Evolutionary conservation across 108 stramenopile genomes (phyloP).

Genomic region (Skeletonema tropicum): DNA sequence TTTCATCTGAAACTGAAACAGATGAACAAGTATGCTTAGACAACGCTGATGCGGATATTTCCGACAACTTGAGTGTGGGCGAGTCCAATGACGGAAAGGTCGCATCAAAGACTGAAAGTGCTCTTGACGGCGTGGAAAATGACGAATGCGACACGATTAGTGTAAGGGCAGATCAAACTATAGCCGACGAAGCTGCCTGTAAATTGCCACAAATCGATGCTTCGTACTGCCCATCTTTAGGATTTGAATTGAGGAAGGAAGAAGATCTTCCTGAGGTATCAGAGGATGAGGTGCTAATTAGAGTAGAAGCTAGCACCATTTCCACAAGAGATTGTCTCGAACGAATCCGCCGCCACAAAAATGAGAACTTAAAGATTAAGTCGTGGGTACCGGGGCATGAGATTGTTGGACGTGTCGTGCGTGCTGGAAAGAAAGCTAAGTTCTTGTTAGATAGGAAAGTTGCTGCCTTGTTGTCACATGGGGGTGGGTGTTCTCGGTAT

Average conservation of each 20-base stretch:
- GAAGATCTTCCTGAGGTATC: not conserved
- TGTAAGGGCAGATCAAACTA: not conserved
- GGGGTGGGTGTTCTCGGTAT: slow-evolving; percentile 71
- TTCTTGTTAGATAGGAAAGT: slow-evolving; percentile 42
- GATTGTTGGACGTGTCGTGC: slow-evolving; percentile 1
- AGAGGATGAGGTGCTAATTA: slow-evolving; percentile 6
- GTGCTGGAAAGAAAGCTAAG: not conserved
- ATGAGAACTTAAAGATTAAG: not conserved
- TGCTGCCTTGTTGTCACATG: slow-evolving; percentile 58
- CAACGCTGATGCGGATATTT: not conserved
- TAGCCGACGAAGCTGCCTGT: not conserved
- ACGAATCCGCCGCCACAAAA: not conserved
- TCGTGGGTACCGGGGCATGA: not conserved
- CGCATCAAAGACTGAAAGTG: not conserved
- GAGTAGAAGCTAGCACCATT: not conserved
- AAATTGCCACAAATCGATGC: not conserved
- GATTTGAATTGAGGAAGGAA: not conserved
- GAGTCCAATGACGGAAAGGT: not conserved
- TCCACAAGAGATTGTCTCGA: not conserved
- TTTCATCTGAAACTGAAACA: not conserved
- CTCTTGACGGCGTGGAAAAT: not conserved
- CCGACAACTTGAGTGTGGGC: not conserved
- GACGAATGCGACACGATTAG: not conserved
- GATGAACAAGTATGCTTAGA: not conserved
- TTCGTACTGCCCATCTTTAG: not conserved